Base-by-base conservation (phyloP, 441 rosid genomes). In the Biscutella laevigata region DNA sequence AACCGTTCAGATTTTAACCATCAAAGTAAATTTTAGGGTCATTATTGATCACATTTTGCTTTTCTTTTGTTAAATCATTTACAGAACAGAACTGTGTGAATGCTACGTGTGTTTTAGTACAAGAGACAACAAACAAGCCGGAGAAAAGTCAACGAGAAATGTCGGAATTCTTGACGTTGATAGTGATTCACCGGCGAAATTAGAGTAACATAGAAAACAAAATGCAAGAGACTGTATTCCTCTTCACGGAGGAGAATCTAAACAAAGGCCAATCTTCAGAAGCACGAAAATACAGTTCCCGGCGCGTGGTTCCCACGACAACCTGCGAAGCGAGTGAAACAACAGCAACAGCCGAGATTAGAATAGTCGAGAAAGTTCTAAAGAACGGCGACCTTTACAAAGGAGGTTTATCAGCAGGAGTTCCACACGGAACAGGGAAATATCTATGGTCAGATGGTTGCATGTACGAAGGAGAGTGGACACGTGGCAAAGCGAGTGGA, bases 391-490 rank as follows among this genome's bases (percentile, higher is more conserved):
- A 70, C n/a, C 70, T 64, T 24, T 70, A 70, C 46, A 70, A 59
- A 8, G 74, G 74, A 30, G 66, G 67, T 3, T 64, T 64, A 40
- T 48, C 67, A 0, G 74, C 62, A 0, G 62, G 70, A 7, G 67
- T 70, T 8, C 74, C 74, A 0, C 70, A 70, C 16, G 74, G 74
- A 17, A 48, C 67, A 38, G 74, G 74, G 7, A 70, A 70, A 27
- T 64, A 59, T 27, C 22, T 64, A 1, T 70, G 74, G 74, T 59
- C 70, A 6, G 70, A 70, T 33, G 74, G 74, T 6, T 70, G 70
- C 25, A 64, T 65, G 67, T 70, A 70, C 53, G 70, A 64, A 44
- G 74, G 74, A 2, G 62, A 59, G 8, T 70, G 74, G 74, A 59
- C 53, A 50, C 69, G 67, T 10, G 74, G 74, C 2, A 64, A 65